phyloP scores from a whole-genome alignment of 78 protist species.

The Polysphondylium violaceum region DNA sequence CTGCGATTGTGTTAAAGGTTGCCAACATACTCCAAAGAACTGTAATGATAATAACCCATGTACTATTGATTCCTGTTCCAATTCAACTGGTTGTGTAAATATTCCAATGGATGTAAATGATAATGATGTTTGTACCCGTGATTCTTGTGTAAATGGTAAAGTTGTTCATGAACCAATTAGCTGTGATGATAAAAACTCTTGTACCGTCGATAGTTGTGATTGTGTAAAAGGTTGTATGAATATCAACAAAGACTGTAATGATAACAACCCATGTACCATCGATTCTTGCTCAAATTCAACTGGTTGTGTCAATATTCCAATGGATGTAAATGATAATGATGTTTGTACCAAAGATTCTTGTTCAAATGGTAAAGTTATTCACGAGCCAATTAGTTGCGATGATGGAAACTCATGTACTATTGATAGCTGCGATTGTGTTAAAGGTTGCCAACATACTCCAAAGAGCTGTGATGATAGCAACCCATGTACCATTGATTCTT shows the following conservation, averaged over 20 bases:
- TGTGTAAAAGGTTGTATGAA: background rate
- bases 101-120: constrained; percentile 30
- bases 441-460: constrained; percentile 22
- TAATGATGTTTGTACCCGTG: constrained; percentile 16
- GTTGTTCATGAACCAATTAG: background rate
- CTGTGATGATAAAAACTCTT: constrained; percentile 29
- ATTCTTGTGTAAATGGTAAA: background rate
- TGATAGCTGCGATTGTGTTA: background rate
- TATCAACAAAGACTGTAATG: constrained; percentile 1
- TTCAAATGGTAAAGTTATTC: constrained; percentile 17
- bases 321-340: constrained; percentile 12
- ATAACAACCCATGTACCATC: constrained; percentile 4
- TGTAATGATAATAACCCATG: constrained; percentile 18
- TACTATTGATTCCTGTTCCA: constrained; percentile 11
- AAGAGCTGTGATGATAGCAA: constrained; percentile 39
- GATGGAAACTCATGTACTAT: constrained; percentile 45
- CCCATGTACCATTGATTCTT: constrained; percentile 25
- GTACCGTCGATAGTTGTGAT: background rate
- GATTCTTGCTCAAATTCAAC: background rate
- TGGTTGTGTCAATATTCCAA: constrained; percentile 5
- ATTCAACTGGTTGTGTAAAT: background rate
- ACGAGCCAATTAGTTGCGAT: constrained; percentile 16
- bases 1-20: constrained; percentile 9
- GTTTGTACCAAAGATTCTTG: constrained; percentile 48
- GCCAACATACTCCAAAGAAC: background rate